Evolutionary conservation across 2,329 filamentous ascomycete genomes (phyloP).

Genomic region (Phyllosticta citribraziliensis): DNA sequence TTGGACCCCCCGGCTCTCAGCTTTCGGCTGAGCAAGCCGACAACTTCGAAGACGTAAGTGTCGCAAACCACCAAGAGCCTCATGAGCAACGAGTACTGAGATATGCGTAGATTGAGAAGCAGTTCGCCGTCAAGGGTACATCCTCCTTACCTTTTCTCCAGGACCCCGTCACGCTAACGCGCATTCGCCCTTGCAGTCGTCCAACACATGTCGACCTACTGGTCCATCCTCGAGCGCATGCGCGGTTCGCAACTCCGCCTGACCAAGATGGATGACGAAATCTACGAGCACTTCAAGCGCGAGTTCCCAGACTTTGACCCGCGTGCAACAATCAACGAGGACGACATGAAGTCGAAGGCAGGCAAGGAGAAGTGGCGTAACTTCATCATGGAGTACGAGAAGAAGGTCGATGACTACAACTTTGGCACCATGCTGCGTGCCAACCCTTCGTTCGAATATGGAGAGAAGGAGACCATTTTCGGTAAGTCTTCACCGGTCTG

Average conservation of each 20-base stretch:
- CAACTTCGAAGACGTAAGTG: conserved; percentile 58
- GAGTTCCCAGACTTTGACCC: conserved; percentile 93
- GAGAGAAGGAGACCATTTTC: conserved; percentile 83
- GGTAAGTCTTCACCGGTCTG: conserved; percentile 42
- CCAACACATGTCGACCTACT: conserved; percentile 95
- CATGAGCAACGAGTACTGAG: conserved; percentile 17
- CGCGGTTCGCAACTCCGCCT: conserved; percentile 81
- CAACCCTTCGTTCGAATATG: conserved; percentile 73
- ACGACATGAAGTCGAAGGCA: conserved; percentile 93
- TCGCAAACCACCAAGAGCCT: conserved; percentile 1
- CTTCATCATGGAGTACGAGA: conserved; percentile 90
- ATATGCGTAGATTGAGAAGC: conserved; percentile 76
- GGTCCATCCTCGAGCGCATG: conserved; percentile 85
- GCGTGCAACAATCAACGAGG: conserved; percentile 69
- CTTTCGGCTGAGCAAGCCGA: conserved; percentile 53
- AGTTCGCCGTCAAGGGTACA: conserved; percentile 91
- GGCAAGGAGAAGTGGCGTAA: conserved; percentile 93
- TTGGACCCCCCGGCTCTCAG: conserved; percentile 9
- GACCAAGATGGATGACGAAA: conserved; percentile 92
- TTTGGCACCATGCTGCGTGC: conserved; percentile 89
- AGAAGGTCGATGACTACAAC: conserved; percentile 93
- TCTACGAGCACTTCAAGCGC: conserved; percentile 75
- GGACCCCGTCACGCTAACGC: neutral
- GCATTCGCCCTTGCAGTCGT: conserved; percentile 47
- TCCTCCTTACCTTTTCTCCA: neutral